Percentiles rank a stretch among this genome's conserved stretches.
Evolutionary conservation across 202 grass and related monocot species (phyloP).

Genomic region (Dendrocalamus latiflorus): DNA sequence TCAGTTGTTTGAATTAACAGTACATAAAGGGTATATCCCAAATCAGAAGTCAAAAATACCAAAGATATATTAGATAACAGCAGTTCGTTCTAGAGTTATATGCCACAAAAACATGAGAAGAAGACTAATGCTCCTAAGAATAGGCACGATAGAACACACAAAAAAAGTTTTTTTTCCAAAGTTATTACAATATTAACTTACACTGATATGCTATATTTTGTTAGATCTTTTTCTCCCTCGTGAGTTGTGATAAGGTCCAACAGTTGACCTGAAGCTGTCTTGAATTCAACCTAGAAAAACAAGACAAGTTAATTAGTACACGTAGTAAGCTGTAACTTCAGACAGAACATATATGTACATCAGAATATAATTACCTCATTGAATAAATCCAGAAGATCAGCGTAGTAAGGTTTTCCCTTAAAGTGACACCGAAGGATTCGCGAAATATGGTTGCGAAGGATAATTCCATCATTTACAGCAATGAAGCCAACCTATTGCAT

Average conservation of each 20-base stretch:
- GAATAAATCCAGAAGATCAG: conserved; percentile 93
- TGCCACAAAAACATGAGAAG: background rate
- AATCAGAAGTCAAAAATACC: background rate
- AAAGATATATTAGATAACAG: background rate
- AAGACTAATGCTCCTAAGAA: background rate
- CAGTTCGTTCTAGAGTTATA: background rate
- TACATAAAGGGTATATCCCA: background rate
- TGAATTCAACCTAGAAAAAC: conserved; percentile 81
- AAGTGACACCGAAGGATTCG: conserved; percentile 66
- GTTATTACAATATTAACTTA: conserved; percentile 41
- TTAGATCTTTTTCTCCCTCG: conserved; percentile 79
- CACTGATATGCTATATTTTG: conserved; percentile 83
- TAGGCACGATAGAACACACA: background rate
- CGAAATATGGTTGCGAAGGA: conserved; percentile 91
- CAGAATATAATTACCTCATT: conserved; percentile 68
- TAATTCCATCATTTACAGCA: conserved; percentile 88
- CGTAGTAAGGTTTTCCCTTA: conserved; percentile 75
- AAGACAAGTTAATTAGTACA: conserved; percentile 10
- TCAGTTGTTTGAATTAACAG: background rate
- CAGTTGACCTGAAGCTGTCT: conserved; percentile 93
- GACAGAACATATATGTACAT: background rate
- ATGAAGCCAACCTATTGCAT: conserved; percentile 76
- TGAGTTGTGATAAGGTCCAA: conserved; percentile 94
- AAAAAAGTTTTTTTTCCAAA: background rate
- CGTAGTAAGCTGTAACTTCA: conserved; percentile 8